Base-by-base conservation (phyloP, 2,329 filamentous ascomycete genomes). In the Byssochlamys sp. region DNA sequence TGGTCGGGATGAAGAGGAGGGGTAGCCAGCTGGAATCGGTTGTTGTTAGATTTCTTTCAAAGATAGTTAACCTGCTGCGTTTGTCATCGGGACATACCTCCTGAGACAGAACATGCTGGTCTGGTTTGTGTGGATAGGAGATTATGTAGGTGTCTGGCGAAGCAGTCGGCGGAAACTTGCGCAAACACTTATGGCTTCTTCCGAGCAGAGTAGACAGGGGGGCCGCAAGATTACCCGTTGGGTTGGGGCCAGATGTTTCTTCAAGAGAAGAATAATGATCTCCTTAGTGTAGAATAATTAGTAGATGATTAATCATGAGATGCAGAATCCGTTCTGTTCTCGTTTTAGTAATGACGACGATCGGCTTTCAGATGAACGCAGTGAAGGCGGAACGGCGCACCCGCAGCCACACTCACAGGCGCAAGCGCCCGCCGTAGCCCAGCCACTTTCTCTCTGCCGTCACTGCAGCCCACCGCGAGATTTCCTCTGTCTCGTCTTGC, bases 1-100 rank as follows among this genome's bases (percentile, higher is more conserved):
- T 91, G 59, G 89, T 90, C 55, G 89, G 89, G 66, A 94, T 91
- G 75, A 94, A 91, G 71, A 94, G 88, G 65, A 94, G 85, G 29
- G 89, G 89, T 55, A 94, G 83, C 87, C 89, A 92, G 75, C 89
- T 92, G 66, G 12, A 59, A 35, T 7, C 2, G 7, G 29, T 31
- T 31, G 6, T 45, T 58, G 28, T 57, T 55, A 55, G 56, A 60
- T 39, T 45, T n/a, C 39, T 24, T 45, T 6, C 14, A 19, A 45
- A 45, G 19, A 9, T 19, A 33, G 5, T 11, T 33, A 7, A 31
- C 29, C 29, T 31, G n/a, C 7, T 4, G n/a, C 9, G 2, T 24
- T 39, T 39, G 14, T 45, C 29, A 24, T 45, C 35, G 7, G n/a
- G 19, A 45, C 14, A 66, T 74, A 85, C 84, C 82, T 86, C 64